phyloP scores from a whole-genome alignment of 1,139 yeast genomes.

The Waltiozyma sp. region DNA sequence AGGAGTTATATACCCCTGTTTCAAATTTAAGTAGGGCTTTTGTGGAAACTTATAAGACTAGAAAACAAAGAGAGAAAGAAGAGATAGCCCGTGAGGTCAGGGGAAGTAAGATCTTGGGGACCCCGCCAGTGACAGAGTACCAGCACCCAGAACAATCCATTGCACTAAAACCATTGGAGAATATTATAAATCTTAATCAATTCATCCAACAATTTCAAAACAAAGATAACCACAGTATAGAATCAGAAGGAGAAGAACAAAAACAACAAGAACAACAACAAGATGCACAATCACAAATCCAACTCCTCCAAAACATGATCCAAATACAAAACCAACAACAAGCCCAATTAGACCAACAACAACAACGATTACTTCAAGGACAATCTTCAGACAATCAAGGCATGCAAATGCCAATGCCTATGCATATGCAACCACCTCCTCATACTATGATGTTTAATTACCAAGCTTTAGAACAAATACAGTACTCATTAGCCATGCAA shows the following conservation, averaged over 20 bases:
- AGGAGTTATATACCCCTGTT: slow-evolving; percentile 8
- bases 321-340: not conserved
- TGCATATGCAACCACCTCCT: not conserved
- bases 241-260: not conserved
- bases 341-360: not conserved
- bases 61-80: slow-evolving; percentile 10
- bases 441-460: not conserved
- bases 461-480: not conserved
- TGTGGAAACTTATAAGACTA: slow-evolving; percentile 12
- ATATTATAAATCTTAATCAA: not conserved
- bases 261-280: too few relatives aligned
- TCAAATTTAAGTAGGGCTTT: slow-evolving; percentile 8
- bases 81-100: not conserved
- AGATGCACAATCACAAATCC: not conserved
- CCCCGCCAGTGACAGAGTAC: not conserved
- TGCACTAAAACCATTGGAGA: not conserved
- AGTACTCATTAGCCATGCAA: not conserved
- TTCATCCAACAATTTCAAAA: not conserved
- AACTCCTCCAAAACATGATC: not conserved
- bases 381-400: not conserved
- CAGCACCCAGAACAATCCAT: not conserved
- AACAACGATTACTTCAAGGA: not conserved
- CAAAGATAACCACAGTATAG: not conserved
- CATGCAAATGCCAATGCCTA: not conserved
- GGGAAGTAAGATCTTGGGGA: not conserved